phyloP scores from a whole-genome alignment of 2,329 filamentous ascomycete species.

The Sarocladiaceae sp. region DNA sequence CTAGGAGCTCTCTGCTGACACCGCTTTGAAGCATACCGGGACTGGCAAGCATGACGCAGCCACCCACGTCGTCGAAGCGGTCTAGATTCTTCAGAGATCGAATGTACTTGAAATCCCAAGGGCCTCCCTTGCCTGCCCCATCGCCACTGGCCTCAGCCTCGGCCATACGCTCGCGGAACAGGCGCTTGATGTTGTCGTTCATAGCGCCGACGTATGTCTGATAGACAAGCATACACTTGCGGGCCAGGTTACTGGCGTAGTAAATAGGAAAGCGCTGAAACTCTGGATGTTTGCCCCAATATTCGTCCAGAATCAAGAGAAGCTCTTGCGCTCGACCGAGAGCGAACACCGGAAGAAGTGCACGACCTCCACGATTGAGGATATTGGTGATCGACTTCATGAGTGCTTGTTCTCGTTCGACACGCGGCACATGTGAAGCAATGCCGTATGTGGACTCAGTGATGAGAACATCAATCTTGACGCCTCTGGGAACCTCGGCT shows the following conservation, averaged over 20 bases:
- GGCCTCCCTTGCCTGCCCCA: slow-evolving; percentile 67
- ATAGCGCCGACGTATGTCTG: slow-evolving; percentile 97
- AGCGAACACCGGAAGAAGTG: slow-evolving; percentile 91
- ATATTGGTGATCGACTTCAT: slow-evolving; percentile 95
- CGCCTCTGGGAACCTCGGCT: slow-evolving; percentile 77
- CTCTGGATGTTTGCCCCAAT: slow-evolving; percentile 85
- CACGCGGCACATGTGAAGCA: slow-evolving; percentile 81
- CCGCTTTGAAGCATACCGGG: slow-evolving; percentile 98
- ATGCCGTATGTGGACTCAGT: slow-evolving; percentile 97
- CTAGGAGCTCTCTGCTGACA: slow-evolving; percentile 84
- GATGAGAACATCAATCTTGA: slow-evolving; percentile 94
- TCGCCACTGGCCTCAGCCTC: slow-evolving; percentile 79
- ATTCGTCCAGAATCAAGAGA: slow-evolving; percentile 90
- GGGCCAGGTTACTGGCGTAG: slow-evolving; percentile 89
- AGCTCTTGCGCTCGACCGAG: slow-evolving; percentile 91
- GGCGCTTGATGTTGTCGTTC: slow-evolving; percentile 97
- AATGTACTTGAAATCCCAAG: slow-evolving; percentile 96
- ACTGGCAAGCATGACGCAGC: slow-evolving; percentile 94
- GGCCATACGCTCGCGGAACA: slow-evolving; percentile 89
- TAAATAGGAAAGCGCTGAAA: slow-evolving; percentile 92
- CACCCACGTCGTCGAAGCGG: slow-evolving; percentile 89
- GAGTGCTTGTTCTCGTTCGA: slow-evolving; percentile 85
- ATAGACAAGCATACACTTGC: slow-evolving; percentile 98
- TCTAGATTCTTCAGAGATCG: slow-evolving; percentile 88
- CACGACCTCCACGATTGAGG: slow-evolving; percentile 84